Evolutionary conservation across 345 rosid genomes (phyloP).

Genomic region (Passiflora organensis): DNA sequence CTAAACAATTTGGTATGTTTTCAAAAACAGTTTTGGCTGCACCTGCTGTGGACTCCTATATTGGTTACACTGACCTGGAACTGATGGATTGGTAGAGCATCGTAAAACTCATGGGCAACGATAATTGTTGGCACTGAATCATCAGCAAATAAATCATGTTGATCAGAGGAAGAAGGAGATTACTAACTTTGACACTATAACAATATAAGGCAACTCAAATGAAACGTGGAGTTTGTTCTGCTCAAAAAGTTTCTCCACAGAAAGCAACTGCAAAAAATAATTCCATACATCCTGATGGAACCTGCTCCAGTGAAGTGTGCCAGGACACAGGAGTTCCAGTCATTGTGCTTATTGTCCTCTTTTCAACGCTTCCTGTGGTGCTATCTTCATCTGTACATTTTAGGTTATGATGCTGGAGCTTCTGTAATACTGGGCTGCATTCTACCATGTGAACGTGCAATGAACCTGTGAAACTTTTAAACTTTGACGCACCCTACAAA

Average conservation of each 20-base stretch:
- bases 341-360: constrained; percentile 43
- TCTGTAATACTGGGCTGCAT: constrained; percentile 75
- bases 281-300: constrained; percentile 75
- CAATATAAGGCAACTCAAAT: neutral
- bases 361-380: constrained; percentile 28
- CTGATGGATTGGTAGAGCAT: constrained; percentile 93
- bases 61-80: constrained; percentile 62
- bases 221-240: neutral
- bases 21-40: too few relatives aligned
- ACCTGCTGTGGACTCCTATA: neutral
- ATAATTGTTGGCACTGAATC: constrained; percentile 71
- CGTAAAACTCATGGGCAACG: constrained; percentile 90
- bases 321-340: constrained; percentile 66
- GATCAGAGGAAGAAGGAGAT: constrained; percentile 9
- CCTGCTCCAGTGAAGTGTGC: constrained; percentile 76
- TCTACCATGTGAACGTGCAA: constrained; percentile 82
- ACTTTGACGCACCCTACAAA: constrained; percentile 69
- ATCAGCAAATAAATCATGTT: constrained; percentile 17
- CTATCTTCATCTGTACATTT: constrained; percentile 49
- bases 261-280: constrained; percentile 16
- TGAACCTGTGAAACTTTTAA: constrained; percentile 65
- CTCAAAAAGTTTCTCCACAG: constrained; percentile 5
- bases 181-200: neutral
- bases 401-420: constrained; percentile 61
- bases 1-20: too few relatives aligned